phyloP scores from a whole-genome alignment of 345 rosid species.

The Ailanthus altissimus region DNA sequence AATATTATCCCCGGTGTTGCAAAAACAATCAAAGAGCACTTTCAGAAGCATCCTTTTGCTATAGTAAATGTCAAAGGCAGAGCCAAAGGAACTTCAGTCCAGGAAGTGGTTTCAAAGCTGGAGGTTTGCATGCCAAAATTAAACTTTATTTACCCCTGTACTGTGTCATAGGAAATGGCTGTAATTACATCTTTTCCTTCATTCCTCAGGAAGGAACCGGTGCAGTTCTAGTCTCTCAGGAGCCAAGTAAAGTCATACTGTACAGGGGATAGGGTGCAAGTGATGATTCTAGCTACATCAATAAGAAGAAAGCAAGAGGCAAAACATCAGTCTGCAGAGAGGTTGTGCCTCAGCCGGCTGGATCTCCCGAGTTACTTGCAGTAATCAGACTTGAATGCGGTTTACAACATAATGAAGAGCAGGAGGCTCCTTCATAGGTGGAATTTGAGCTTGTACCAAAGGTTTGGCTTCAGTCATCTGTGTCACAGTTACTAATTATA shows the following conservation, averaged over 20 bases:
- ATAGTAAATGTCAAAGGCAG: constrained; percentile 89
- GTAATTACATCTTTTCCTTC: background rate
- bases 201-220: constrained; percentile 79
- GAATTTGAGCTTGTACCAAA: constrained; percentile 15
- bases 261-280: constrained; percentile 89
- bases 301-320: constrained; percentile 17
- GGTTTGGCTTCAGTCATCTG: constrained; percentile 8
- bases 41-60: constrained; percentile 76
- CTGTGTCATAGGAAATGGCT: background rate
- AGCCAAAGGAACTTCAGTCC: constrained; percentile 91
- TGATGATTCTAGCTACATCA: constrained; percentile 37
- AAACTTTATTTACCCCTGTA: background rate
- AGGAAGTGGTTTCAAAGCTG: constrained; percentile 77
- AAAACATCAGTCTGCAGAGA: constrained; percentile 24
- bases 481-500: background rate
- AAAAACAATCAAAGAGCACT: constrained; percentile 68
- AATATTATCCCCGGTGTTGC: constrained; percentile 80
- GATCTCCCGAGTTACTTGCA: constrained; percentile 72
- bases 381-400: constrained; percentile 88
- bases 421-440: constrained; percentile 5
- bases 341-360: constrained; percentile 31
- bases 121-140: constrained; percentile 47
- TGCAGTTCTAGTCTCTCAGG: constrained; percentile 77
- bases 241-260: constrained; percentile 86
- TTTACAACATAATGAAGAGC: constrained; percentile 31